These are phyloP conservation scores for Myriosclerotinia duriaeana DNA, from an alignment of 2,329 filamentous ascomycete genomes.

Conservation along the genomic window DNA sequence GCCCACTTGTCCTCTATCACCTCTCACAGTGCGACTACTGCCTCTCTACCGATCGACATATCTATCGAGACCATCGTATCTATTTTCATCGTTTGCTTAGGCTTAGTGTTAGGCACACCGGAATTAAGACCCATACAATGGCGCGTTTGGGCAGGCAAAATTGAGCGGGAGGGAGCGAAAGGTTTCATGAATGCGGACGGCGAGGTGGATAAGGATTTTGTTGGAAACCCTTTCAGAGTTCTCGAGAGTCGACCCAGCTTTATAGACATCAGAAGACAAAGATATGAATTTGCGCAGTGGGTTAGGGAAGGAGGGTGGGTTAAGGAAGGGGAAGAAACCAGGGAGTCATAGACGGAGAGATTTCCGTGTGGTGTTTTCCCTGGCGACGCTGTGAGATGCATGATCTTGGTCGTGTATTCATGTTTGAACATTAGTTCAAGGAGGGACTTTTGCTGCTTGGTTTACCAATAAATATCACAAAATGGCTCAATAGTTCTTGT, in stretches of 20 bases:
- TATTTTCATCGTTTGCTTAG: conserved; percentile 75
- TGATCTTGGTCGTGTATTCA: not conserved
- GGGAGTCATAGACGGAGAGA: conserved; percentile 15
- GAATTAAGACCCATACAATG: conserved; percentile 82
- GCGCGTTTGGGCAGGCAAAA: conserved; percentile 77
- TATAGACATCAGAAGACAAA: conserved; percentile 79
- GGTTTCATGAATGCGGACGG: conserved; percentile 58
- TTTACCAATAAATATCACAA: not conserved
- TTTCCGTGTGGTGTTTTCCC: not conserved
- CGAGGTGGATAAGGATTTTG: conserved; percentile 66
- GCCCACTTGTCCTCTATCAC: conserved; percentile 48
- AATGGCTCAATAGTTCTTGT: conserved; percentile 8
- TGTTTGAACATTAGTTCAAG: not conserved
- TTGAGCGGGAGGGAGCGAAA: conserved; percentile 72
- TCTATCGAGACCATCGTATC: conserved; percentile 80
- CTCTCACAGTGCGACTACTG: conserved; percentile 45
- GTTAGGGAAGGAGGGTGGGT: conserved; percentile 46
- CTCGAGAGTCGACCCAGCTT: conserved; percentile 83
- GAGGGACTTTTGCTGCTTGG: not conserved
- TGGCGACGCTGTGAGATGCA: conserved; percentile 5
- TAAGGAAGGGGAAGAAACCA: not conserved
- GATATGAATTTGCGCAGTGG: conserved; percentile 78
- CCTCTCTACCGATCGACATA: conserved; percentile 77
- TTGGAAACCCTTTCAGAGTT: conserved; percentile 75
- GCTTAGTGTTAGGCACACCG: conserved; percentile 76